Conservation (phyloP, 1,139 yeast species). For the Suhomyces wounanorum region DNA sequence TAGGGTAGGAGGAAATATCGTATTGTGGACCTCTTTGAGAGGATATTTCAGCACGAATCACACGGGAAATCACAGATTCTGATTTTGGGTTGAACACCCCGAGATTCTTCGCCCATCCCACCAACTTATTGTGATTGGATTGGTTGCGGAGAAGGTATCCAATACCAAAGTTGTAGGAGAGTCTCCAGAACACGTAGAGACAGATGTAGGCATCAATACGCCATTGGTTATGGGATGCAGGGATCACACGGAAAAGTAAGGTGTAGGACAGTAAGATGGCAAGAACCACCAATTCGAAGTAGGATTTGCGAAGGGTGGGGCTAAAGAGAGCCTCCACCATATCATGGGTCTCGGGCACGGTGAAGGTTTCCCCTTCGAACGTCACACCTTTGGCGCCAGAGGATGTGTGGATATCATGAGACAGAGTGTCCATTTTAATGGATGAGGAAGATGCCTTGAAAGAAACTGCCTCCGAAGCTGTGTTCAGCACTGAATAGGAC, state of each 20-base stretch:
- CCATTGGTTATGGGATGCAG: slow-evolving; percentile 21
- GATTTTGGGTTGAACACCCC: slow-evolving; percentile 43
- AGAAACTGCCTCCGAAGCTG: neutral
- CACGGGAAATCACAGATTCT: slow-evolving; percentile 34
- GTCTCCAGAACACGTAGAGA: slow-evolving; percentile 74
- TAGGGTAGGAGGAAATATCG: slow-evolving; percentile 55
- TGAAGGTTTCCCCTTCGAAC: slow-evolving; percentile 51
- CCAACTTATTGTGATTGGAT: slow-evolving; percentile 59
- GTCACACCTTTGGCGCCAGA: slow-evolving; percentile 44
- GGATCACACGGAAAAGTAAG: slow-evolving; percentile 46
- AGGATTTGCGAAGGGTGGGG: slow-evolving; percentile 70
- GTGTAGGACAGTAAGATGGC: slow-evolving; percentile 53
- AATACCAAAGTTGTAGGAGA: slow-evolving; percentile 77
- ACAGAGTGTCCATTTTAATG: neutral
- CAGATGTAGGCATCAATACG: slow-evolving; percentile 51
- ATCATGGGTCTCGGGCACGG: slow-evolving; percentile 80
- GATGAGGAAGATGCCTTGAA: neutral
- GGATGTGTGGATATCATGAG: neutral
- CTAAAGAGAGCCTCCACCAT: slow-evolving; percentile 84
- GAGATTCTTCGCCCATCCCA: slow-evolving; percentile 52
- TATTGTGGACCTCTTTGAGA: slow-evolving; percentile 63
- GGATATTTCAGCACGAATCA: slow-evolving; percentile 48
- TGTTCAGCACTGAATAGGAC: neutral
- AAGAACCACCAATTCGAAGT: slow-evolving; percentile 64
- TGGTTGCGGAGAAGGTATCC: slow-evolving; percentile 72